Evolutionary conservation across 768 basidiomycete genomes (phyloP), one percentile per base, ranked within the genome.

Genomic region (Mycena metata): DNA sequence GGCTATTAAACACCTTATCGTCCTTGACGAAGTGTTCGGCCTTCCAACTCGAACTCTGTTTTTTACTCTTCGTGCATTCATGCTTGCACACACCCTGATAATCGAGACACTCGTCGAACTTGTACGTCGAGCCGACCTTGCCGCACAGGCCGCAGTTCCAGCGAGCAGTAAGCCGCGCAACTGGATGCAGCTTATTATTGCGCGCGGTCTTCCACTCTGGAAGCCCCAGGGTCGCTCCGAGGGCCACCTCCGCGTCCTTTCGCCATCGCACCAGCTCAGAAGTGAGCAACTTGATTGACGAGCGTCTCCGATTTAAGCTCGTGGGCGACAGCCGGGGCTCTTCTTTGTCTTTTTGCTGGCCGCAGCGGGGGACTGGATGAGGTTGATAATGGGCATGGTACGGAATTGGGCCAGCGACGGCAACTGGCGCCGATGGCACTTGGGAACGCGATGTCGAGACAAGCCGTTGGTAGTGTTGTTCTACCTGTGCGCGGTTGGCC

Each of bases 71-170:
- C 52, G 69, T 74, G 74, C 92, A 94, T 24, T 82, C 77, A 71
- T 93, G 92, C 45, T 77, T 79, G 76, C 90, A 92, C 4, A 85
- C 90, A 4, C 83, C 86, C 12, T 76, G 79, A 65, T 90, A 90
- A 72, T 89, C 85, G 57, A 93, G 77, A 71, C 87, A 86, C 33
- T 70, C 80, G 45, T 85, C 83, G 24, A 76, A 78, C 36, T 72
- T 76, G 69, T 83, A 81, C 43, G 73, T 74, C 39, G 64, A 72
- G 5, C 74, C 76, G 1, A 83, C 76, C 11, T 75, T 79, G 15
- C 81, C 70, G 72, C 92, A 94, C 43, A 72, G 70, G 61, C 76
- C 83, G 74, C 92, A 94, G 30, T 78, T 75, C 77, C 91, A 93
- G 24, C 87, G 78, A 0, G 90, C 89, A 6, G 86, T 88, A 16